Evolutionary conservation across 2,329 filamentous ascomycete species (phyloP), one percentile per base, ranked within the genome.

Genomic region (Neopestalotiopsis rosae): DNA sequence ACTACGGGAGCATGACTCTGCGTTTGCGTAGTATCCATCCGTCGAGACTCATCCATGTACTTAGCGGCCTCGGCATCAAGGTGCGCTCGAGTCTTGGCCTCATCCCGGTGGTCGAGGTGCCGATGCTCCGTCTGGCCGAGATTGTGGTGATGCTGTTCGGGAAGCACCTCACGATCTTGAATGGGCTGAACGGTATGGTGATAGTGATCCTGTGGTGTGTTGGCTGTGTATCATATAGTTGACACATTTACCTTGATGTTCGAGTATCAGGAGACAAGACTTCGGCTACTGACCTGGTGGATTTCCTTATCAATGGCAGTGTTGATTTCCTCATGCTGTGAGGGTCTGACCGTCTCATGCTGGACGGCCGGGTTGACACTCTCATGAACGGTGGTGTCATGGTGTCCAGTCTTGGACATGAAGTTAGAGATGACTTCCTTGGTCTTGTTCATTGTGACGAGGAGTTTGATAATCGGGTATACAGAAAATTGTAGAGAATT

Each of bases 351-450:
- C 1, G 84, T 83, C 79, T 93, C 90, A 20, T 91, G 84, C 5
- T 85, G 84, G 2, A 92, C 85, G 13, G 88, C 86, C 0, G 88
- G 86, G 56, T 87, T 85, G 57, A 92, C 86, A 9, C 85, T 86
- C 79, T 93, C 89, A 70, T 93, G 88, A 4, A 94, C 89, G 14
- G 88, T 90, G n/a, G 91, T 93, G 75, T 91, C 88, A 74, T 92
- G 86, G 71, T 92, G 87, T 68, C 90, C 90, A 68, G 88, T 83
- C 73, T 86, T 86, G 76, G 79, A 82, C 73, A 91, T 85, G 81
- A 92, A 90, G 76, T 86, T 85, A 61, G 81, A 81, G 74, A 92
- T 86, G 69, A 87, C 87, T 75, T 85, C 82, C 83, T 90, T 92
- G 52, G 90, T 89, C 77, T 88, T 89, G 17, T 92, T 85, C 90